Conservation (phyloP, 1,284 basidiomycete species). For the Papiliotrema laurentii region DNA sequence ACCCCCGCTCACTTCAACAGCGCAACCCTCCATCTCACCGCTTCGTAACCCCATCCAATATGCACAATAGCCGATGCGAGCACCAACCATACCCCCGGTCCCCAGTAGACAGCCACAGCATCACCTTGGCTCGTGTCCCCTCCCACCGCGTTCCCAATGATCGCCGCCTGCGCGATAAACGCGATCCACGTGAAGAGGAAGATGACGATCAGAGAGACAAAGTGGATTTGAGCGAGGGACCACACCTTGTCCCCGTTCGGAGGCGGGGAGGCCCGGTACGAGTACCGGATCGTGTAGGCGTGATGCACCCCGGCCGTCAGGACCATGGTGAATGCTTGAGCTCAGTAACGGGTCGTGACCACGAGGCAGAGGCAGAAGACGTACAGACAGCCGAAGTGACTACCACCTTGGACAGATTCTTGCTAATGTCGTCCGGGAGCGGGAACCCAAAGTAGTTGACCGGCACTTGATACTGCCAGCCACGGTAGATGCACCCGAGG, state of each 20-base stretch:
- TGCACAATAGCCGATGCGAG: constrained; percentile 32
- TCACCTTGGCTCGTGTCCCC: constrained; percentile 4
- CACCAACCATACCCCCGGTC: constrained; percentile 28
- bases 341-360: background rate
- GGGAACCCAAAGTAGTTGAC: constrained; percentile 30
- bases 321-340: constrained; percentile 29
- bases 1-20: constrained; percentile 13
- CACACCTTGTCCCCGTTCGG: constrained; percentile 36
- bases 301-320: constrained; percentile 24
- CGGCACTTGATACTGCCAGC: constrained; percentile 31
- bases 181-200: constrained; percentile 37
- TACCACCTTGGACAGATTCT: constrained; percentile 22
- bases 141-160: constrained; percentile 24
- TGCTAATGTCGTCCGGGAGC: constrained; percentile 27
- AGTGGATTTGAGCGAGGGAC: constrained; percentile 25
- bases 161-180: constrained; percentile 32
- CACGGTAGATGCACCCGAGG: constrained; percentile 31
- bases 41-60: constrained; percentile 38
- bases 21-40: constrained; percentile 30
- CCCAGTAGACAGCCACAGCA: constrained; percentile 29
- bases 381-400: constrained; percentile 18
- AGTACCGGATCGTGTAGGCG: constrained; percentile 35
- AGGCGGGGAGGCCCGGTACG: constrained; percentile 19
- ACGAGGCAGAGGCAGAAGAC: background rate
- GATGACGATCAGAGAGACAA: constrained; percentile 25